Evolutionary conservation across 2,329 filamentous ascomycete genomes (phyloP).

Genomic region (Cercospora berteroae): DNA sequence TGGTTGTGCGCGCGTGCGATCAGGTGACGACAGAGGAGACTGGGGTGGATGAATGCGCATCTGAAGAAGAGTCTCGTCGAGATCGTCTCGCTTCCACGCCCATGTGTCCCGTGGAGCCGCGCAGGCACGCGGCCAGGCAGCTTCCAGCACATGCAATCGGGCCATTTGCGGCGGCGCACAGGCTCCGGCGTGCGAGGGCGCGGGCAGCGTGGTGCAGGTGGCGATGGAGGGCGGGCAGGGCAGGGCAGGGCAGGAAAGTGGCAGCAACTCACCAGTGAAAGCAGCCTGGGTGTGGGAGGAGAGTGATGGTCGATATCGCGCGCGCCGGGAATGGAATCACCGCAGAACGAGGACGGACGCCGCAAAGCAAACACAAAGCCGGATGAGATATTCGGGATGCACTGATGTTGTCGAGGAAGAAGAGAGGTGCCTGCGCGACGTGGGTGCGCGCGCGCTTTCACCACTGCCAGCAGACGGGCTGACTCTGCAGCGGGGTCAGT

Average conservation of each 20-base stretch:
- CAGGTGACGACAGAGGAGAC: constrained; percentile 1
- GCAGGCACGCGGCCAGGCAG: background rate
- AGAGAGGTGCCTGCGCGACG: background rate
- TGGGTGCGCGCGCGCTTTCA: background rate
- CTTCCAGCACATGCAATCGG: background rate
- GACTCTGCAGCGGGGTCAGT: background rate
- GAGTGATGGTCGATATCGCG: background rate
- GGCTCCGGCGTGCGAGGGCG: background rate
- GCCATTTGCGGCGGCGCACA: background rate
- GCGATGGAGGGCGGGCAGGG: background rate
- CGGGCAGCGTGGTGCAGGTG: background rate
- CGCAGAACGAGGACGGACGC: constrained; percentile 5
- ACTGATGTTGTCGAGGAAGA: background rate
- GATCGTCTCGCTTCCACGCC: background rate
- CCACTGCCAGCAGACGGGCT: background rate
- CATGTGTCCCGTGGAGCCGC: background rate
- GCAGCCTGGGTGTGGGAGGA: no score
- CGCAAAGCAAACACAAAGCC: constrained; percentile 1
- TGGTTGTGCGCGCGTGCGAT: background rate
- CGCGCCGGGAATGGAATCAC: background rate
- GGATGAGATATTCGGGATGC: background rate
- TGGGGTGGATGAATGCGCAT: background rate
- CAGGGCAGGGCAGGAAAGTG: background rate
- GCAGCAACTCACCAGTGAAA: background rate
- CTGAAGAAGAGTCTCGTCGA: background rate